Conservation (phyloP, 2,329 filamentous ascomycete species). For the Monosporascus sp. region DNA sequence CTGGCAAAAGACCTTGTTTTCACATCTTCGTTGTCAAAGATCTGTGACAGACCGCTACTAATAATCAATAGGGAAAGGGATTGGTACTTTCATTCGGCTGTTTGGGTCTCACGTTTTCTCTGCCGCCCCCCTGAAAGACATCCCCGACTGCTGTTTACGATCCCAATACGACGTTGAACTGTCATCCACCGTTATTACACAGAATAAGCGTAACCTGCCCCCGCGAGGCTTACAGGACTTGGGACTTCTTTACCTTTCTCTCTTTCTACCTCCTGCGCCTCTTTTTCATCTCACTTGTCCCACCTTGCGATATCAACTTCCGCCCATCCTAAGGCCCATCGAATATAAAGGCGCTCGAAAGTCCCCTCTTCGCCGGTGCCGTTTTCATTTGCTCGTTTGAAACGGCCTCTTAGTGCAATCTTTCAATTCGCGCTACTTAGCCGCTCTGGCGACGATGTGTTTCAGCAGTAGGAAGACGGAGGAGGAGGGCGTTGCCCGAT, state of each 20-base stretch:
- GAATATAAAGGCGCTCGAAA: neutral
- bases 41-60: neutral
- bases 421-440: neutral
- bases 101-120: neutral
- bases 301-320: neutral
- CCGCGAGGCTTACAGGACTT: neutral
- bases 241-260: neutral
- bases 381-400: neutral
- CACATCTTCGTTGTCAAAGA: no score
- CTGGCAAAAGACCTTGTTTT: no score
- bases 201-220: neutral
- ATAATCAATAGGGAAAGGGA: neutral
- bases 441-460: constrained; percentile 45
- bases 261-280: neutral
- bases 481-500: constrained; percentile 48
- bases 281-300: neutral
- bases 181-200: neutral
- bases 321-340: neutral
- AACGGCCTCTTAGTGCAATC: neutral
- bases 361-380: neutral
- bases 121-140: neutral
- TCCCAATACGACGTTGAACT: neutral
- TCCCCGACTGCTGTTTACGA: neutral
- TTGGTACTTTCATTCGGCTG: neutral
- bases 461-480: constrained; percentile 53